phyloP scores from a whole-genome alignment of 192 early-diverging fungal genomes.

The Coemansia sp. region DNA sequence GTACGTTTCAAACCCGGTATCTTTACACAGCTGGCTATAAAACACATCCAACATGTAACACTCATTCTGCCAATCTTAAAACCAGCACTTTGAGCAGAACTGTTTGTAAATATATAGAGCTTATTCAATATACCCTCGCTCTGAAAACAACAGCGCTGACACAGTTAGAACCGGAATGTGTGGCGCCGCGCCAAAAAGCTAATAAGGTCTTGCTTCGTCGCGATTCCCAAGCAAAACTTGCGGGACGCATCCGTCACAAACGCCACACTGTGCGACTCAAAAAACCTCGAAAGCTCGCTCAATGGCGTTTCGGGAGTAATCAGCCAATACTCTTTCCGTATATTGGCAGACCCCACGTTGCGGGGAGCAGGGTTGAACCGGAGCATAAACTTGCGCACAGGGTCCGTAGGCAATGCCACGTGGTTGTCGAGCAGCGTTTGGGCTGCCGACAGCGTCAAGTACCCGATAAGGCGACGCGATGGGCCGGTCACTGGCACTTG shows the following conservation, averaged over 20 bases:
- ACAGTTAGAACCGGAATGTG: slow-evolving; percentile 5
- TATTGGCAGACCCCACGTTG: neutral
- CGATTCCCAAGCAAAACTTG: slow-evolving; percentile 78
- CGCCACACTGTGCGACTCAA: slow-evolving; percentile 77
- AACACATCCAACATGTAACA: too few species aligned
- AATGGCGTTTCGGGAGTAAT: slow-evolving; percentile 80
- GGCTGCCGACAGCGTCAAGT: slow-evolving; percentile 65
- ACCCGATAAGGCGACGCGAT: slow-evolving; percentile 69
- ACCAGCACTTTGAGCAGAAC: too few species aligned
- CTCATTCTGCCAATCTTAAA: too few species aligned
- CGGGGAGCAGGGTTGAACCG: slow-evolving; percentile 40
- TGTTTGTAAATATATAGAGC: too few species aligned
- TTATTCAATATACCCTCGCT: too few species aligned
- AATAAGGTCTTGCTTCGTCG: slow-evolving; percentile 74
- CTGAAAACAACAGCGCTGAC: too few species aligned
- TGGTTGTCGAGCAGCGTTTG: slow-evolving; percentile 59
- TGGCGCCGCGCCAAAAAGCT: slow-evolving; percentile 64
- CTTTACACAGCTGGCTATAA: too few species aligned
- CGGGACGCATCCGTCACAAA: slow-evolving; percentile 78
- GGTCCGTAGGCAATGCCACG: slow-evolving; percentile 46
- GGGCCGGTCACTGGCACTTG: slow-evolving; percentile 74
- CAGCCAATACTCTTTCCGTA: slow-evolving; percentile 58
- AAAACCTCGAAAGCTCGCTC: slow-evolving; percentile 74
- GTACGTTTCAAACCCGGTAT: too few species aligned
- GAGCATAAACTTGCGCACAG: slow-evolving; percentile 65